Base-by-base conservation (phyloP, 2,329 filamentous ascomycete genomes). In the Talaromyces sp. region DNA sequence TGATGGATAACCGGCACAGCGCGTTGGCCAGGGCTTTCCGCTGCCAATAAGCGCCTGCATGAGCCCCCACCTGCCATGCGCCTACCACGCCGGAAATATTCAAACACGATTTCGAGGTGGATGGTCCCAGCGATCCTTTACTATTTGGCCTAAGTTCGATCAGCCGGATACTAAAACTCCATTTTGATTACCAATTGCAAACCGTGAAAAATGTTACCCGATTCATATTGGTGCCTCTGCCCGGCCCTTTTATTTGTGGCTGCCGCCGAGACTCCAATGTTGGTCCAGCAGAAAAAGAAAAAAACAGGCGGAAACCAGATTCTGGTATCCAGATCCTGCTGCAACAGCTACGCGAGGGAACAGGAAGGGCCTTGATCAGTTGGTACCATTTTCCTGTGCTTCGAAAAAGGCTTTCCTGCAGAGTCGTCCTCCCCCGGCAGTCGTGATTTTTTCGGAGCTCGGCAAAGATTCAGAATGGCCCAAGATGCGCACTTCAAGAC, bases 1-100 rank as follows among this genome's bases (percentile, higher is more conserved):
- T 60, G 58, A 58, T 69, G 66, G 66, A 67, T 69, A 68, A 46
- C 62, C 67, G 67, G 67, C 67, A 69, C 63, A 57, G n/a, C 43
- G 59, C 29, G 32, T 8, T 31, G 32, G 49, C 49, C 49, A 52
- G 24, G 3, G 27, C 27, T 26, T 29, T 2, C 24, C 27, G 49
- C 17, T n/a, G 49, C 17, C 49, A 52, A 52, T 31, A 1, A 29
- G 24, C 5, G 49, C 17, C 49, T 17, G 26, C 49, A 19, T 29
- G 14, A 8, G 19, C 8, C 43, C 17, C 43, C 43, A n/a, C 43
- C 24, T 50, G 43, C 43, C 24, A 29, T 52, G 5, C 27, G 26
- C 27, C 49, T 24, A 3, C 26, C 3, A 9, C 19, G 21, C 21
- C 49, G 49, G 49, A 52, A 52, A 52, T 29, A 27, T 52, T 29